These are phyloP conservation scores for Fusarium odoratissimum DNA, from an alignment of 2,329 filamentous ascomycete species.

Conservation along the genomic window DNA sequence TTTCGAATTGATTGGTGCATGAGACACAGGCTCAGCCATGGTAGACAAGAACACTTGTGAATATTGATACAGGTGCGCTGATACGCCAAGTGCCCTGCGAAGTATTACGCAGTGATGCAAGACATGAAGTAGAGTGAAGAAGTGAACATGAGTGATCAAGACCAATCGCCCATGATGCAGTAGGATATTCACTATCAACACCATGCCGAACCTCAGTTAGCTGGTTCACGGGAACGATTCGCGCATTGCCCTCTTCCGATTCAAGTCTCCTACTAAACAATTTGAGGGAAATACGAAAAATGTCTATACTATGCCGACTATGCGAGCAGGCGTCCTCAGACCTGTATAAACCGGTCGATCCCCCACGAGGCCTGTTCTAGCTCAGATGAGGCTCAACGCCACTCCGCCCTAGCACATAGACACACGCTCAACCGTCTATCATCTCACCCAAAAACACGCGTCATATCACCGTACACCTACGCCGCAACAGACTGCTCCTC, in stretches of 20 bases:
- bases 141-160: background rate
- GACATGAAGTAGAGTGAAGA: background rate
- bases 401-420: background rate
- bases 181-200: background rate
- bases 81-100: background rate
- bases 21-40: background rate
- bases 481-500: slow-evolving; percentile 42
- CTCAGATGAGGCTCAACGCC: background rate
- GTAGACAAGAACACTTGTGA: background rate
- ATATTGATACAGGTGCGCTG: background rate
- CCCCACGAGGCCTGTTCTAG: background rate
- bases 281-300: background rate
- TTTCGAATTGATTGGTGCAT: background rate
- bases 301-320: background rate
- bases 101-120: background rate
- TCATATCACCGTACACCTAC: background rate
- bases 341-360: background rate
- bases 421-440: background rate
- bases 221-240: background rate
- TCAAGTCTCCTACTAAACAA: background rate
- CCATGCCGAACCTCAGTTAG: background rate
- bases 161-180: background rate
- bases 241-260: background rate
- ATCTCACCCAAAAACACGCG: background rate
- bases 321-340: background rate